phyloP scores from a whole-genome alignment of 805 yeast genomes.

The Schizosaccharomyces japonicus region DNA sequence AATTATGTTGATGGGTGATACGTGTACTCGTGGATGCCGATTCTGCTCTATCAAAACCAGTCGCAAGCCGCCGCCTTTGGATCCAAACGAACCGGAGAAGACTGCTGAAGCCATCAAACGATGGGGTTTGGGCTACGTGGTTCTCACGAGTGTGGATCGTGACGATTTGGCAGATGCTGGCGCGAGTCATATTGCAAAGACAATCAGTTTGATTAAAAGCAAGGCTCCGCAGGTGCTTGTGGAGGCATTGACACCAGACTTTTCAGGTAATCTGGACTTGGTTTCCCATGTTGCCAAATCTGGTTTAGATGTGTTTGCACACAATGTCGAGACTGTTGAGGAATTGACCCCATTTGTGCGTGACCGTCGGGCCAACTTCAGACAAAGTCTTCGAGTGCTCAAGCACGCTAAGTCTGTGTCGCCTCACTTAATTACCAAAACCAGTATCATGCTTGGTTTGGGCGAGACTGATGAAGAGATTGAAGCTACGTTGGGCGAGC shows the following conservation, averaged over 20 bases:
- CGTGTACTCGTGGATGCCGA: constrained; percentile 97
- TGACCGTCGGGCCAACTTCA: constrained; percentile 87
- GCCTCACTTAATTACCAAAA: constrained; percentile 63
- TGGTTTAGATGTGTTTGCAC: constrained; percentile 91
- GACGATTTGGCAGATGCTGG: constrained; percentile 91
- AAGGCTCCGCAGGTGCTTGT: constrained; percentile 81
- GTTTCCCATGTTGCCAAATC: constrained; percentile 58
- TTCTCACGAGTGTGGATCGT: constrained; percentile 87
- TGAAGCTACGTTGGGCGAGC: constrained; percentile 45
- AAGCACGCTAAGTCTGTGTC: constrained; percentile 56
- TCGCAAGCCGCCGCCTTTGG: constrained; percentile 67
- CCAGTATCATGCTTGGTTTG: constrained; percentile 86
- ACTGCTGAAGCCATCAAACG: constrained; percentile 91
- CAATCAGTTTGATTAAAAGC: constrained; percentile 59
- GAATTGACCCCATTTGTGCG: constrained; percentile 82
- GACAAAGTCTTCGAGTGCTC: constrained; percentile 62
- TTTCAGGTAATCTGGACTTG: constrained; percentile 68
- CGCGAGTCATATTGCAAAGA: constrained; percentile 66
- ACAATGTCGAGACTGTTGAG: constrained; percentile 89
- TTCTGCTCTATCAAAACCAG: constrained; percentile 92
- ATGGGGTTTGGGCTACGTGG: constrained; percentile 97
- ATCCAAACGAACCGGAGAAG: constrained; percentile 89
- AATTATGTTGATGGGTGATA: constrained; percentile 92
- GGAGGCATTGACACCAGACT: constrained; percentile 86
- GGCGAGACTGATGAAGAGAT: constrained; percentile 91